Evolutionary conservation across 352 stramenopile species (phyloP).

Genomic region (Pythium brachiatum): DNA sequence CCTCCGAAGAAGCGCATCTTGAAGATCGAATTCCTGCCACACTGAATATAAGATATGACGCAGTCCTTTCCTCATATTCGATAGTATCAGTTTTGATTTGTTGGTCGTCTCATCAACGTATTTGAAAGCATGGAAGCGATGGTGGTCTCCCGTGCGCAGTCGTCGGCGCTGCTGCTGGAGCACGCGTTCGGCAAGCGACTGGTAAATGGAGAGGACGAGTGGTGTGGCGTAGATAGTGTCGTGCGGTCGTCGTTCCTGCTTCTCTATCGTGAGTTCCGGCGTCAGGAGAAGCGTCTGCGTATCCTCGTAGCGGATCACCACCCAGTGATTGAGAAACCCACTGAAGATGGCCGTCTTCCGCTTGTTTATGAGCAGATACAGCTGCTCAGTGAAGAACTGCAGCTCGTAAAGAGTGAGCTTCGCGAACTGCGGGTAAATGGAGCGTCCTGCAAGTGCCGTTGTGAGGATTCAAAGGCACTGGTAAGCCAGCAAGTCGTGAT

Average conservation of each 20-base stretch:
- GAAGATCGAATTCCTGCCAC: neutral
- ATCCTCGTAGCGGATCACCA: neutral
- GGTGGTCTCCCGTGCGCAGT: neutral
- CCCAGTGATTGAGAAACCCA: neutral
- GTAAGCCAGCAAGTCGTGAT: neutral
- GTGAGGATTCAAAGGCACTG: neutral
- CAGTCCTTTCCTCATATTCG: neutral
- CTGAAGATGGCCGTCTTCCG: neutral
- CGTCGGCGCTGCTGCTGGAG: constrained; percentile 27
- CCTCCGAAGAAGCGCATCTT: no score
- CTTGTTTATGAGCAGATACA: constrained; percentile 9
- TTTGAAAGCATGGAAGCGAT: neutral
- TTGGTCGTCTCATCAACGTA: no score
- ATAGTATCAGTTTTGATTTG: no score
- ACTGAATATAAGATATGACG: neutral
- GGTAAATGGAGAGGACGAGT: constrained; percentile 38
- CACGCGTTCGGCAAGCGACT: constrained; percentile 38
- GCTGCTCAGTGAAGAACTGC: constrained; percentile 16
- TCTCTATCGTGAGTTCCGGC: constrained; percentile 42
- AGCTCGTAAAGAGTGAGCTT: constrained; percentile 8
- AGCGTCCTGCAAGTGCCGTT: neutral
- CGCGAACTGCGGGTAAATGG: neutral
- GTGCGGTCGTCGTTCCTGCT: constrained; percentile 56
- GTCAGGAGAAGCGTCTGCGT: constrained; percentile 20
- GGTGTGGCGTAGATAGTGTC: constrained; percentile 41